Evolutionary conservation across 192 early-diverging fungal species (phyloP), one percentile per base, ranked within the genome.

Genomic region (Coemansia sp.): DNA sequence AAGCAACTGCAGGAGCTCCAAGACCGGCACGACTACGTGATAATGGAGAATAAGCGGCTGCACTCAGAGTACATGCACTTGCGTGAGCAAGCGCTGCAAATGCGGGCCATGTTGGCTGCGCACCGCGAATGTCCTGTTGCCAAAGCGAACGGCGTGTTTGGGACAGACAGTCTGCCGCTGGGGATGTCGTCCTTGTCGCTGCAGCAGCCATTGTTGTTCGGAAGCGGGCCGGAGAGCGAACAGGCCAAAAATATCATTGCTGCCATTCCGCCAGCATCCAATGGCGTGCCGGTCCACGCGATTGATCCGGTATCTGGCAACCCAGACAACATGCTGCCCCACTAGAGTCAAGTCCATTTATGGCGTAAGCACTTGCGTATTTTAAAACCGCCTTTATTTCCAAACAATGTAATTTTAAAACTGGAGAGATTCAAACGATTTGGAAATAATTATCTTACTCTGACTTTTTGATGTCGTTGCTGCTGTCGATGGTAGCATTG

Each of bases 1-100:
- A 89, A 91, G 64, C 93, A 92, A 88, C 83, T 96, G 15, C 81
- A 86, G 48, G 87, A 89, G 53, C 85, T 96, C 66, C 92, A 96
- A 50, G 62, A 69, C 7, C 82, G 78, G 1, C 70, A 76, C 46
- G 79, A 81, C 57, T 76, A 61, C 33, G 63, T 81, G 66, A 25
- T 63, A 19, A 14, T 23, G 4, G 74, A 85, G 43, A 83, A 85
- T 69, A 74, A 83, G 50, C 55, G 67, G 5, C 25, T 82, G 20
- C 57, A 65, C 5, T 36, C 53, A 4, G 75, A 82, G 46, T 75
- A 71, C 42, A 62, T 70, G 48, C 62, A 72, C 19, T 62, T 93
- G 25, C 77, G 89, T 53, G 92, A 95, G 57, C 83, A 89, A 53
- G 87, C 93, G 36, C 73, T 93, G 48, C 88, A 89, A 25, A 67